phyloP scores from a whole-genome alignment of 2,329 filamentous ascomycete genomes.

The Hypoxylon sp. region DNA sequence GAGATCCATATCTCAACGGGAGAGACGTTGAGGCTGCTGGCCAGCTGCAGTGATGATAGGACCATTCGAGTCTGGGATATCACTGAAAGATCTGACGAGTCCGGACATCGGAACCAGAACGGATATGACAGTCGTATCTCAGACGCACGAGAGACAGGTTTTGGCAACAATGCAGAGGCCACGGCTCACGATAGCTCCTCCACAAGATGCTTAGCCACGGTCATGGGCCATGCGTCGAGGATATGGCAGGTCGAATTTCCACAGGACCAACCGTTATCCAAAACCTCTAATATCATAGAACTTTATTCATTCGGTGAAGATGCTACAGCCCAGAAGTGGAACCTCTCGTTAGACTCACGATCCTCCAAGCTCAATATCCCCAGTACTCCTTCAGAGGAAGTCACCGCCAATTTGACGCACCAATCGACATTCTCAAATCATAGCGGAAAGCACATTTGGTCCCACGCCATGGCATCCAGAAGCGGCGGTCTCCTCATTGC shows the following conservation, averaged over 20 bases:
- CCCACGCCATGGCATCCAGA: conserved; percentile 63
- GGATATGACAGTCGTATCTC: conserved; percentile 47
- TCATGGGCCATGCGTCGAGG: conserved; percentile 88
- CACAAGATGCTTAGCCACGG: conserved; percentile 71
- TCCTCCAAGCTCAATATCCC: conserved; percentile 11
- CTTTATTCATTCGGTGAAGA: conserved; percentile 90
- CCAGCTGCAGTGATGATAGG: conserved; percentile 94
- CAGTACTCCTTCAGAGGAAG: neutral
- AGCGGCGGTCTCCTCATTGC: conserved; percentile 62
- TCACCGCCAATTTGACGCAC: conserved; percentile 61
- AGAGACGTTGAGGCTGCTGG: conserved; percentile 72
- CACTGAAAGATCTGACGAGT: conserved; percentile 61
- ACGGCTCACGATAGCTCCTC: conserved; percentile 49
- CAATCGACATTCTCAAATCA: conserved; percentile 73
- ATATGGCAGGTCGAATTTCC: conserved; percentile 89
- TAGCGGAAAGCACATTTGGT: conserved; percentile 92
- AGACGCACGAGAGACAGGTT: conserved; percentile 71
- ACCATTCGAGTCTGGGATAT: conserved; percentile 92
- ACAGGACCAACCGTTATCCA: conserved; percentile 42
- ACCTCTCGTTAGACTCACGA: conserved; percentile 58
- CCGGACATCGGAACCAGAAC: conserved; percentile 50
- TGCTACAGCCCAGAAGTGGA: conserved; percentile 81
- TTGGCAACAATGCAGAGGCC: conserved; percentile 61
- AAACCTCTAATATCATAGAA: conserved; percentile 54
- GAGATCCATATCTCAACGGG: conserved; percentile 58